Conservation (phyloP, 1,284 basidiomycete species). For the Coriolopsis trogii region DNA sequence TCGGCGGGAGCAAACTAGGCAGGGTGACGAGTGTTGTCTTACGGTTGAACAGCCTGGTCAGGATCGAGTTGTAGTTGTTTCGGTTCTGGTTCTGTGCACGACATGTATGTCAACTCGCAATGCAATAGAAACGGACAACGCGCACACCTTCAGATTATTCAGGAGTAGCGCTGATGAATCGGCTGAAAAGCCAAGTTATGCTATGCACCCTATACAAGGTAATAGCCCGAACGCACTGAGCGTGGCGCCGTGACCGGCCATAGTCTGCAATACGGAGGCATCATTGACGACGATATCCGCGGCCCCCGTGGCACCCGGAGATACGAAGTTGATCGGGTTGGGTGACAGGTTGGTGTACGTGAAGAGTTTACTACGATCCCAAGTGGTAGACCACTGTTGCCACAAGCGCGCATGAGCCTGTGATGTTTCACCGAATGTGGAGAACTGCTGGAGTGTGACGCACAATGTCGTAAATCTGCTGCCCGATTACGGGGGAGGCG, state of each 20-base stretch:
- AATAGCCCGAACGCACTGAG: conserved; percentile 40
- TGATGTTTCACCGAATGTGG: not conserved
- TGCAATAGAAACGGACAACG: not conserved
- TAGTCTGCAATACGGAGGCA: conserved; percentile 43
- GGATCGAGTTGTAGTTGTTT: conserved; percentile 45
- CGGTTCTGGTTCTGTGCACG: conserved; percentile 42
- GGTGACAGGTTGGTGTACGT: conserved; percentile 35
- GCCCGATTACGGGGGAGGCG: conserved; percentile 21
- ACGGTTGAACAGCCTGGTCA: conserved; percentile 52
- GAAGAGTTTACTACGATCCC: conserved; percentile 40
- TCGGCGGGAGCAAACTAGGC: not conserved
- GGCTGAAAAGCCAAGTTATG: conserved; percentile 33
- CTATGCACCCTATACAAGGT: not conserved
- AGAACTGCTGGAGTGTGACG: conserved; percentile 10
- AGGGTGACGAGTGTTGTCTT: conserved; percentile 10
- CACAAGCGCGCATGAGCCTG: not conserved
- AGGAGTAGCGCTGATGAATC: conserved; percentile 53
- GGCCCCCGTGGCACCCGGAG: conserved; percentile 42
- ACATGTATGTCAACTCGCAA: not conserved
- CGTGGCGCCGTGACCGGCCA: conserved; percentile 51
- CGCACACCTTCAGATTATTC: conserved; percentile 46
- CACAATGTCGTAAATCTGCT: conserved; percentile 42
- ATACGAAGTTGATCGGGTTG: conserved; percentile 40
- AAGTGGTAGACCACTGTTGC: conserved; percentile 40
- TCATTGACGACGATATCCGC: conserved; percentile 50